phyloP scores from a whole-genome alignment of 2,329 filamentous ascomycete species.

The Colletotrichum karsti region DNA sequence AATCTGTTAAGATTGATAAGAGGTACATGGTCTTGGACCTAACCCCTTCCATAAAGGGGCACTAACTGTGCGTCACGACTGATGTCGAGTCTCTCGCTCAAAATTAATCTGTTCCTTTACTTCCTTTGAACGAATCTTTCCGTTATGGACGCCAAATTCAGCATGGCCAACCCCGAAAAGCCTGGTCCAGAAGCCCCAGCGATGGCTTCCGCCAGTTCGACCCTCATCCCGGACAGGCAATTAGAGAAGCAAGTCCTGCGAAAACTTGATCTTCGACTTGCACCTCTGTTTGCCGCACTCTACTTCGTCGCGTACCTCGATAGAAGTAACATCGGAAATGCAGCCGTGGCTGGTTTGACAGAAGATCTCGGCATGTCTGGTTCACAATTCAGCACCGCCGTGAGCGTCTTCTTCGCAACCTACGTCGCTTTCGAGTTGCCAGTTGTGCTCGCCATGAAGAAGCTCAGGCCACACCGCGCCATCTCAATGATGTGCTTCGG shows the following conservation, averaged over 20 bases:
- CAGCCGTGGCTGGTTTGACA: conserved; percentile 65
- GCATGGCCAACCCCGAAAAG: not conserved
- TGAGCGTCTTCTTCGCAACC: conserved; percentile 67
- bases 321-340: conserved; percentile 60
- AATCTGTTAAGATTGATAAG: no score
- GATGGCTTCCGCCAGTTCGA: not conserved
- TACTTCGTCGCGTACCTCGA: conserved; percentile 36
- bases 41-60: no score
- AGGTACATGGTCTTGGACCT: no score
- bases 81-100: no score
- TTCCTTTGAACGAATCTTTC: not conserved
- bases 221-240: not conserved
- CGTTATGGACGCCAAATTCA: not conserved
- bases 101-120: not conserved
- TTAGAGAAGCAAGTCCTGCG: conserved; percentile 3
- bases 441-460: conserved; percentile 29
- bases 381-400: conserved; percentile 66
- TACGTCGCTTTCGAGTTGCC: conserved; percentile 71
- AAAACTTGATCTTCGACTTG: not conserved
- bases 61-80: no score
- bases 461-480: conserved; percentile 4
- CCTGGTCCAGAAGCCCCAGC: no score
- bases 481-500: conserved; percentile 16
- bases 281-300: not conserved
- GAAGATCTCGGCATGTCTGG: conserved; percentile 57